Evolutionary conservation across 148 eudicot genomes (phyloP).

Genomic region (Nepenthes gracilis): DNA sequence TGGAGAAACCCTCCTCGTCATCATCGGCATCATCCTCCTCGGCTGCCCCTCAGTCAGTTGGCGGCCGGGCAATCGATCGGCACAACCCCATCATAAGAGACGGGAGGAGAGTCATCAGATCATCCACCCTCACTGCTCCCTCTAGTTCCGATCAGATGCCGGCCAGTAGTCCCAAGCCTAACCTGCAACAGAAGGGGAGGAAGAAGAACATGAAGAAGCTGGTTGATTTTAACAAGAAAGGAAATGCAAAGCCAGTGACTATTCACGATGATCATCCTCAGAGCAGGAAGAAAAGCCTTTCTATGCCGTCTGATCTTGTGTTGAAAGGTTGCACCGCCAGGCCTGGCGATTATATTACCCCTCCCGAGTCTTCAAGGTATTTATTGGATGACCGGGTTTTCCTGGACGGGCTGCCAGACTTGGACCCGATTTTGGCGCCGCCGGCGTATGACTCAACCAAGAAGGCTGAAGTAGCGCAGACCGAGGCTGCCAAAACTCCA

Average conservation of each 20-base stretch:
- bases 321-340: conserved; percentile 20
- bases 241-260: too few species aligned
- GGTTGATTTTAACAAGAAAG: neutral
- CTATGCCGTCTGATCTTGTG: conserved; percentile 5
- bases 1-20: conserved; percentile 13
- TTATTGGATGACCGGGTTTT: conserved; percentile 34
- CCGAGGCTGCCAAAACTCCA: conserved; percentile 7
- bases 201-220: neutral
- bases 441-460: conserved; percentile 1
- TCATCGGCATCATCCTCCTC: conserved; percentile 18
- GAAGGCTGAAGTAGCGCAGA: conserved; percentile 4
- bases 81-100: conserved; percentile 1
- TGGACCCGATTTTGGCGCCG: conserved; percentile 27
- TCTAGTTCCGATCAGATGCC: conserved; percentile 4
- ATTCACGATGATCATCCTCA: neutral
- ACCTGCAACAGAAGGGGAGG: conserved; percentile 7
- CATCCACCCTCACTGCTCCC: conserved; percentile 5
- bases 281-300: conserved; percentile 3
- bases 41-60: conserved; percentile 4
- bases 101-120: neutral
- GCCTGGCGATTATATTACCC: conserved; percentile 43
- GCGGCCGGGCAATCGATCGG: conserved; percentile 2
- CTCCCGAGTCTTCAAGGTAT: conserved; percentile 62
- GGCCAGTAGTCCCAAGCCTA: conserved; percentile 12
- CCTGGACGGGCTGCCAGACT: conserved; percentile 24